Evolutionary conservation across 176 grass and related monocot genomes (phyloP).

Genomic region (Pharus latifolius): DNA sequence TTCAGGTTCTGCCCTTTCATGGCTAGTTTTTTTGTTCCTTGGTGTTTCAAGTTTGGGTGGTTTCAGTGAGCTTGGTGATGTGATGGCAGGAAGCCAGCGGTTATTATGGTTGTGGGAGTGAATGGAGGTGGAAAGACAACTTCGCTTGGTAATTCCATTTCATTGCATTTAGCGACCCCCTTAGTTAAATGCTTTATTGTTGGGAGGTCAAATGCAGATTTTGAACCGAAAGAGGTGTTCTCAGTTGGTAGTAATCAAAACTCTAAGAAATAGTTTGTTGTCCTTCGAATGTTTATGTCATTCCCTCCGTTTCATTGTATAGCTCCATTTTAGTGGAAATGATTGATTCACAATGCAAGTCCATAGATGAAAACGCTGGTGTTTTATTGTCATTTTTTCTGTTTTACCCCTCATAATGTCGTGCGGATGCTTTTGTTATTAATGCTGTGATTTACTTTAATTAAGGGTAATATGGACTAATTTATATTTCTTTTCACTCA

Average conservation of each 20-base stretch:
- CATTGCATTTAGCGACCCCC: neutral
- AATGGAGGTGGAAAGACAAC: conserved; percentile 97
- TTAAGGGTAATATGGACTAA: too few relatives aligned
- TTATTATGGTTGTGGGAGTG: conserved; percentile 91
- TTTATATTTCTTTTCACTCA: too few relatives aligned
- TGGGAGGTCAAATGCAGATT: neutral
- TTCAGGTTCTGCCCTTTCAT: conserved; percentile 48
- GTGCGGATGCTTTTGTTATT: too few relatives aligned
- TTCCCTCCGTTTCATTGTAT: too few relatives aligned
- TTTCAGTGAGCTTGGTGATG: neutral
- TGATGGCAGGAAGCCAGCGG: conserved; percentile 60
- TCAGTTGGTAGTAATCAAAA: neutral
- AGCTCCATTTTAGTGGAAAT: too few relatives aligned
- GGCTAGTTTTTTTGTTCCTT: neutral
- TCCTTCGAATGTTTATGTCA: neutral
- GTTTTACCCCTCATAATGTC: too few relatives aligned
- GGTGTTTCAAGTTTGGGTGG: conserved; percentile 1
- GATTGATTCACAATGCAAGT: too few relatives aligned
- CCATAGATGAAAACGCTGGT: too few relatives aligned
- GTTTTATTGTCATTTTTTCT: too few relatives aligned
- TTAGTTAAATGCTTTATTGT: neutral
- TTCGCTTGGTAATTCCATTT: conserved; percentile 53
- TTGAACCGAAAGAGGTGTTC: neutral
- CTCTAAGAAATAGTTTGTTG: neutral
- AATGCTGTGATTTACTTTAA: too few relatives aligned